Conservation (phyloP, 2,329 filamentous ascomycete genomes). For the Akanthomyces uredinophilus region DNA sequence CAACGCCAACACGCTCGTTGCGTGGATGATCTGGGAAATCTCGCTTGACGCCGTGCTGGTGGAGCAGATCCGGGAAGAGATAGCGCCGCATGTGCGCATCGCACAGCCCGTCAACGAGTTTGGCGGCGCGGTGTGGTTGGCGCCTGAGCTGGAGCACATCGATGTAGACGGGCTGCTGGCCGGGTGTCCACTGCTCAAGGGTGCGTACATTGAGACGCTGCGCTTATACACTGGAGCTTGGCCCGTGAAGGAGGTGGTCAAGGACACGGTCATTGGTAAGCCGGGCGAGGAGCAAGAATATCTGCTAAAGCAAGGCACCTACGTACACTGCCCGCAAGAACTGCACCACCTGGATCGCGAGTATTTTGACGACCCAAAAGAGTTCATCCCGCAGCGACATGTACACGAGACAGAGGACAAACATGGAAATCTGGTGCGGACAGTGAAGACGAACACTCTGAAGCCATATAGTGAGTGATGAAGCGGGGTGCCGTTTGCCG, state of each 20-base stretch:
- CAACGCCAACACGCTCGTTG: constrained; percentile 32
- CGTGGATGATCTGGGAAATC: constrained; percentile 39
- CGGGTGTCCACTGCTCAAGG: constrained; percentile 34
- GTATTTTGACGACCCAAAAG: constrained; percentile 27
- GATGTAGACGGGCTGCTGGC: constrained; percentile 32
- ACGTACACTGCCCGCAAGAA: constrained; percentile 29
- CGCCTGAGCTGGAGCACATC: constrained; percentile 29
- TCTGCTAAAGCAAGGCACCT: constrained; percentile 30
- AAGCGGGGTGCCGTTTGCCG: background rate
- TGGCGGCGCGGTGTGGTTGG: constrained; percentile 30
- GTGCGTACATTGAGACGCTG: constrained; percentile 36
- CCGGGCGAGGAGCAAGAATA: constrained; percentile 23
- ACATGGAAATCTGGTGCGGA: constrained; percentile 20
- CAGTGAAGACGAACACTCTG: constrained; percentile 24
- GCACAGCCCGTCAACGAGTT: constrained; percentile 33
- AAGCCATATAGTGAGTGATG: constrained; percentile 29
- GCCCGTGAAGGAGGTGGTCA: constrained; percentile 26
- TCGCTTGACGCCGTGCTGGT: constrained; percentile 35
- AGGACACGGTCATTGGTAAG: constrained; percentile 29
- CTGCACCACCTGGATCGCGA: constrained; percentile 32
- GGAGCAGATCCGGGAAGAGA: constrained; percentile 33
- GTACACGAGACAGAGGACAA: constrained; percentile 24
- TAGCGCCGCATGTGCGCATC: constrained; percentile 28
- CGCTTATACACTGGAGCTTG: constrained; percentile 33
- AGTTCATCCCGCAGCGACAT: constrained; percentile 33